A percentile compares a stretch with the other conserved stretches of the same genome.
Conservation (phyloP, 1,284 basidiomycete genomes). For the Austroboletus niveus region DNA sequence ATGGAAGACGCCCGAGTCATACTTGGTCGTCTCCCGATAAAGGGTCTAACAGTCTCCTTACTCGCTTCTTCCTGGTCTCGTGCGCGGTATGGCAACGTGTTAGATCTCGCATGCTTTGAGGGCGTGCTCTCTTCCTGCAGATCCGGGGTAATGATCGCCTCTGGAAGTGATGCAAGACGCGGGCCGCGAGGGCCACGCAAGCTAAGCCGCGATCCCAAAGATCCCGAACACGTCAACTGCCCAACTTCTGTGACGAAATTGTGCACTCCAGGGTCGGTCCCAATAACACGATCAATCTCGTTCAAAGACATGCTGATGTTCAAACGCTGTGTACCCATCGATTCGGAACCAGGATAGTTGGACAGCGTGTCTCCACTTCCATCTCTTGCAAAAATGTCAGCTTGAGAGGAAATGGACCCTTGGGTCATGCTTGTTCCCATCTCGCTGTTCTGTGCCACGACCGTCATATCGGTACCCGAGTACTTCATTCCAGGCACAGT, state of each 20-base stretch:
- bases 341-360: slow-evolving; percentile 27
- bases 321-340: slow-evolving; percentile 19
- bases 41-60: slow-evolving; percentile 21
- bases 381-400: slow-evolving; percentile 5
- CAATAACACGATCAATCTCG: slow-evolving; percentile 29
- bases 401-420: slow-evolving; percentile 6
- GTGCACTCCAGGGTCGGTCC: slow-evolving; percentile 21
- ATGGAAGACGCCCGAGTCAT: slow-evolving; percentile 23
- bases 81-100: slow-evolving; percentile 39
- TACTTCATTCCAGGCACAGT: slow-evolving; percentile 34
- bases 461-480: slow-evolving; percentile 24
- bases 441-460: slow-evolving; percentile 24
- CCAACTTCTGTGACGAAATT: slow-evolving; percentile 20
- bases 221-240: slow-evolving; percentile 20
- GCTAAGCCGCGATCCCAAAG: slow-evolving; percentile 17
- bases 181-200: slow-evolving; percentile 21
- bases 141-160: slow-evolving; percentile 9
- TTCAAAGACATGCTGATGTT: slow-evolving; percentile 22
- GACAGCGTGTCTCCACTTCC: slow-evolving; percentile 22
- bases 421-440: slow-evolving; percentile 8
- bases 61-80: slow-evolving; percentile 35
- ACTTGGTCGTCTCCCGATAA: slow-evolving; percentile 25
- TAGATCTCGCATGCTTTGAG: slow-evolving; percentile 22
- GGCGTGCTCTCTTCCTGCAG: slow-evolving; percentile 24
- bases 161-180: slow-evolving; percentile 16